Evolutionary conservation across 2,329 filamentous ascomycete genomes (phyloP).

Genomic region (Aspergillus fumigatus): DNA sequence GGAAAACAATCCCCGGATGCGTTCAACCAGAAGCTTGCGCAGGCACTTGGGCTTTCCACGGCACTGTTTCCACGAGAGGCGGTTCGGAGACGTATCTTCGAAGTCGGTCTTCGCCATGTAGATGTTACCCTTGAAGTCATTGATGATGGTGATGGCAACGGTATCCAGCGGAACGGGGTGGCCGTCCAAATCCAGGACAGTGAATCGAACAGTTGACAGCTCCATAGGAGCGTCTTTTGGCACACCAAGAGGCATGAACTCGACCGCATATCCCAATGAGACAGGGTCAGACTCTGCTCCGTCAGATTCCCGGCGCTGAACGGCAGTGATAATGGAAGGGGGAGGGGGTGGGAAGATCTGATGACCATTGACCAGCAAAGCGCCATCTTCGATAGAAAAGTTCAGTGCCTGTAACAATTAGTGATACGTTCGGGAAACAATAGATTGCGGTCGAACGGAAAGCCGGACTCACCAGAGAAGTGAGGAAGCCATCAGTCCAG

Average conservation of each 20-base stretch:
- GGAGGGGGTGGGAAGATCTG: conserved; percentile 37
- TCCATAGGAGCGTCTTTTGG: conserved; percentile 30
- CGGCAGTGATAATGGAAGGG: conserved; percentile 26
- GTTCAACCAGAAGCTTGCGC: conserved; percentile 34
- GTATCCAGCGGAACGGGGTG: conserved; percentile 43
- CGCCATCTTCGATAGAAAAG: conserved; percentile 32
- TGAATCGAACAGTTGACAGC: conserved; percentile 40
- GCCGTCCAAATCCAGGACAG: conserved; percentile 41
- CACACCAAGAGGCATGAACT: conserved; percentile 30
- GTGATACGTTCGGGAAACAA: neutral
- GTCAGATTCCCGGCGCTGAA: conserved; percentile 34
- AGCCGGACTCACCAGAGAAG: conserved; percentile 31
- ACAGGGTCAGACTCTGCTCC: conserved; percentile 34
- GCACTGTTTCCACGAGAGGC: conserved; percentile 41
- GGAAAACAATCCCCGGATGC: conserved; percentile 36
- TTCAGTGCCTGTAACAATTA: conserved; percentile 29
- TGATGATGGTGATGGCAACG: conserved; percentile 37
- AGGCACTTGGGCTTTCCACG: conserved; percentile 37
- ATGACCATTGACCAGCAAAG: conserved; percentile 34
- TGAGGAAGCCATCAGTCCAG: conserved; percentile 33
- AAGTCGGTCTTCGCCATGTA: conserved; percentile 36
- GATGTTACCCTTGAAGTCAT: conserved; percentile 31
- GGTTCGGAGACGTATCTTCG: conserved; percentile 34
- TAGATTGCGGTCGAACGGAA: neutral
- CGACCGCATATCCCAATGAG: conserved; percentile 41